Evolutionary conservation across 768 basidiomycete genomes (phyloP), one percentile per base, ranked within the genome.

Genomic region (Xanthoconium purpureum): DNA sequence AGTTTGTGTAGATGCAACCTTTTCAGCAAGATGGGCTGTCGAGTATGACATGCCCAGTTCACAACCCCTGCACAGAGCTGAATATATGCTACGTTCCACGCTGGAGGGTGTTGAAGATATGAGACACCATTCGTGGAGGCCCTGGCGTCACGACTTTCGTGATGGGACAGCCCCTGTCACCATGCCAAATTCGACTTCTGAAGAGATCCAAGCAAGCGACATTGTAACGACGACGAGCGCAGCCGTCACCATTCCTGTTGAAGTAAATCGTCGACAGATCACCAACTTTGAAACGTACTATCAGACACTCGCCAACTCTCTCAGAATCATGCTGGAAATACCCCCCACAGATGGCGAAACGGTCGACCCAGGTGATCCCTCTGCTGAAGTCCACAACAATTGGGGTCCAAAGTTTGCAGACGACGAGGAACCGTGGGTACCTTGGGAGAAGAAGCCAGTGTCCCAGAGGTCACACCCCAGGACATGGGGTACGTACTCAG

Each of bases 381-480:
- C 11, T 24, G n/a, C 11, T 24, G 24, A 4, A 24, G 24, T 24
- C 24, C 24, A 24, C 2, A 24, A 24, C 24, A 24, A 24, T 18
- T n/a, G 12, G 47, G 13, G 12, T 0, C 44, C 39, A 6, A 6
- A 29, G 12, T 54, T 63, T n/a, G 47, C 56, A 20, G 61, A 66
- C 6, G 62, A 58, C 3, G 61, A 65, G 11, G 63, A 57, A 5
- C 47, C 38, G 2, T 68, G 61, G 67, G 66, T 66, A 24, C 58
- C 58, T n/a, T 64, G 56, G 66, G 40, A 52, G 38, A 55, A 17
- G 24, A 15, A 15, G 8, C 12, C n/a, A 14, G 0, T 10, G 29
- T 14, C 24, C 5, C 13, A 18, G n/a, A 44, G 18, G 28, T 4
- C 29, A 13, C 14, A 3, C 24, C 5, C 11, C 10, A 29, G 4